Conservation (phyloP, 192 early-diverging fungal species). For the Umbelopsis ramanniana region DNA sequence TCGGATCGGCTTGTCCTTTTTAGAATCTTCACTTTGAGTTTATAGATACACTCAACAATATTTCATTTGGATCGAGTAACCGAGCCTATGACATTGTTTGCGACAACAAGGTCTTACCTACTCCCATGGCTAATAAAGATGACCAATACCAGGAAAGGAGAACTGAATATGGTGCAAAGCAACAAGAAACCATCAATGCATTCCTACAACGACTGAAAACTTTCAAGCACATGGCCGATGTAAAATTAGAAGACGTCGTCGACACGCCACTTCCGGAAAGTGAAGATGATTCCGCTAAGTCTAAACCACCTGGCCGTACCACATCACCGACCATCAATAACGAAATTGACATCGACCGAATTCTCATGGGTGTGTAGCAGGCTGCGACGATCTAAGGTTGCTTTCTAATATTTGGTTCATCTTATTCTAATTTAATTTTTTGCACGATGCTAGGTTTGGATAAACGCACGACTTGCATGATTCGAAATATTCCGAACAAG, state of each 20-base stretch:
- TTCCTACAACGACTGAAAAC: background rate
- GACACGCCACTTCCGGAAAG: background rate
- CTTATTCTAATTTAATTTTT: no score
- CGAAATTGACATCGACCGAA: slow-evolving; percentile 30
- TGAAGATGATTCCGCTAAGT: background rate
- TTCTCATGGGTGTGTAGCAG: slow-evolving; percentile 25
- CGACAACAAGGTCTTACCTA: no score
- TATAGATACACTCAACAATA: slow-evolving; percentile 20
- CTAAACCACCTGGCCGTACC: background rate
- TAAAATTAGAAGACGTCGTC: background rate
- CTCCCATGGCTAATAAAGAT: no score
- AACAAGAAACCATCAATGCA: background rate
- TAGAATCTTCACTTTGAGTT: slow-evolving; percentile 8
- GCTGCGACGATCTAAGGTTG: background rate
- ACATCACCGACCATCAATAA: background rate
- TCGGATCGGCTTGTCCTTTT: background rate
- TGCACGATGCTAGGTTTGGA: slow-evolving; percentile 48
- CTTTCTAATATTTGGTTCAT: no score
- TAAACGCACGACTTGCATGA: slow-evolving; percentile 82
- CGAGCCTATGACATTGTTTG: slow-evolving; percentile 25
- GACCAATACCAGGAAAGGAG: background rate
- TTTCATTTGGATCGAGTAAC: no score
- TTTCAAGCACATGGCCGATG: background rate
- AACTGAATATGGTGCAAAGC: background rate
- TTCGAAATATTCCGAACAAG: slow-evolving; percentile 88